Evolutionary conservation across 1,284 basidiomycete species (phyloP), one percentile per base, ranked within the genome.

Genomic region (Cystobasidium slooffiae): DNA sequence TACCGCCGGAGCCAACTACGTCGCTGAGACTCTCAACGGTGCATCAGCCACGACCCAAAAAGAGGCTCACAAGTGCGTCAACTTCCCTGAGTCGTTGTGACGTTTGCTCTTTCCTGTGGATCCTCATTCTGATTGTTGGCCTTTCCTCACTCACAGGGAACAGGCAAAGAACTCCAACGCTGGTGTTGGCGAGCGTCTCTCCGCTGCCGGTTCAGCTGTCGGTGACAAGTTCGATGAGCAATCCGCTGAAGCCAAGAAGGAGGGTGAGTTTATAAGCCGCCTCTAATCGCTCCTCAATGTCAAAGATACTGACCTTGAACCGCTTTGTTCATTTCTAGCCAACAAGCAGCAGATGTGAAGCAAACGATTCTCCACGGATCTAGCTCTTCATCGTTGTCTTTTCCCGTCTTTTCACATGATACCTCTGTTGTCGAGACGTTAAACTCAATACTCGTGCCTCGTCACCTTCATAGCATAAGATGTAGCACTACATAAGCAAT

Each of bases 121-220:
- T n/a, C n/a, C n/a, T n/a, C n/a, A n/a, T n/a, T n/a, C n/a, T n/a
- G n/a, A n/a, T n/a, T n/a, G n/a, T n/a, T n/a, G n/a, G n/a, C n/a
- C n/a, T n/a, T n/a, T n/a, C n/a, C n/a, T n/a, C 39, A 18, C 43
- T 63, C 77, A 79, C 79, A 80, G 77, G 76, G 55, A 75, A 31
- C 72, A 77, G 59, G 78, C 79, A 51, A 78, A 80, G 77, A 75
- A 79, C 74, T 68, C 68, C 46, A 59, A 78, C 68, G 74, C 75
- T 46, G 72, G 72, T 52, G 24, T 80, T 53, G 63, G 72, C 37
- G 76, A 75, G 37, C 76, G 79, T 41, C 70, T 75, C 41, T 53
- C 69, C 5, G 78, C 78, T 44, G 78, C 69, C 53, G 74, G 62
- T 55, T 68, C 75, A 37, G 76, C 76, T n/a, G 39, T 77, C 22